These are phyloP conservation scores for Thraustochytrium sp. DNA, from an alignment of 352 stramenopile species.

Conservation along the genomic window DNA sequence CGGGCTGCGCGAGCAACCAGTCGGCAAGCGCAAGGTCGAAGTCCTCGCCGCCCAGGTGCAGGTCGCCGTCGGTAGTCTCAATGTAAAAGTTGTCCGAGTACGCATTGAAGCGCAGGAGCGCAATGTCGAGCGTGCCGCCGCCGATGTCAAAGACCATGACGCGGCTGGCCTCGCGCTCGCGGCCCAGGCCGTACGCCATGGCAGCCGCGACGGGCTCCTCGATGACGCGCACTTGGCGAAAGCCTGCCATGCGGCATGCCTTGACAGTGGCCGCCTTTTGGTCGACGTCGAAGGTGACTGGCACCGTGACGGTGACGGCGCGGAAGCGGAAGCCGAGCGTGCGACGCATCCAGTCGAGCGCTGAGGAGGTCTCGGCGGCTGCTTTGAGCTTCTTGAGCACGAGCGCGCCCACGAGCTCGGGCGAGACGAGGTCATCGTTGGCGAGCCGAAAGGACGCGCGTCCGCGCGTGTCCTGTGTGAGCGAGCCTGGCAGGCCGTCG, in stretches of 20 bases:
- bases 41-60: slow-evolving; percentile 81
- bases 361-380: slow-evolving; percentile 57
- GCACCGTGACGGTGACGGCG: slow-evolving; percentile 75
- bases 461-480: neutral
- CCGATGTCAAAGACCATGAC: slow-evolving; percentile 80
- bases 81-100: slow-evolving; percentile 54
- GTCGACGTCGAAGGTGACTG: slow-evolving; percentile 93
- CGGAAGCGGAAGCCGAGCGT: slow-evolving; percentile 62
- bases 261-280: slow-evolving; percentile 89
- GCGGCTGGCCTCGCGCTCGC: slow-evolving; percentile 52
- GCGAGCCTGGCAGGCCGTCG: neutral
- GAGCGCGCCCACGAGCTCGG: slow-evolving; percentile 79
- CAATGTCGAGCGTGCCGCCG: slow-evolving; percentile 80
- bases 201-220: slow-evolving; percentile 78
- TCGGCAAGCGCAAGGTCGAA: slow-evolving; percentile 92
- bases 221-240: slow-evolving; percentile 86
- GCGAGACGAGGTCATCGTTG: slow-evolving; percentile 2
- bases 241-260: slow-evolving; percentile 80
- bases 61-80: slow-evolving; percentile 88
- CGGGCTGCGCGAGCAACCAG: slow-evolving; percentile 74
- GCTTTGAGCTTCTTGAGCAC: slow-evolving; percentile 76
- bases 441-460: neutral
- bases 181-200: slow-evolving; percentile 63
- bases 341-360: slow-evolving; percentile 10
- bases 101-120: slow-evolving; percentile 55